Evolutionary conservation across 2,329 filamentous ascomycete species (phyloP), one percentile per base, ranked within the genome.

Genomic region (Sclerotinia subarctica): DNA sequence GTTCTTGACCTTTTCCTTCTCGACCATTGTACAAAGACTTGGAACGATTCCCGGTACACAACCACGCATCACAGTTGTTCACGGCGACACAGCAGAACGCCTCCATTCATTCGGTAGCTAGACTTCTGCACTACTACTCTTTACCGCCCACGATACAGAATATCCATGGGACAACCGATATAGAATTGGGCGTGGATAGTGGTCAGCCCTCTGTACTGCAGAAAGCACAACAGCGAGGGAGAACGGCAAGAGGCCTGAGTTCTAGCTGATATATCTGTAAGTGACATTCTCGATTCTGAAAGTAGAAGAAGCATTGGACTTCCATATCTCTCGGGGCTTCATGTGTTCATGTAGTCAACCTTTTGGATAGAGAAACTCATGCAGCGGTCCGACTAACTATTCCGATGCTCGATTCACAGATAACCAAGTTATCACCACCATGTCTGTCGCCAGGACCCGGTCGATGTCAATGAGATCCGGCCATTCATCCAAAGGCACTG

Each of bases 401-500:
- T 56, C 65, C 70, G 58, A 68, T 71, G 66, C 69, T 71, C 42
- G 32, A 58, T 59, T 42, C 53, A 47, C 53, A 66, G 64, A 69
- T 68, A 68, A 67, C 56, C 69, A 70, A 74, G 73, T 76, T 71
- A 74, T 71, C 72, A 68, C 72, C 68, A 69, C 70, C 71, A 66
- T 70, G 64, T 79, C 78, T 76, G 75, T 78, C 80, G 79, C 78
- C 79, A 85, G 85, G 80, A 85, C 86, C 78, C 85, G 84, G 78
- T 85, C 86, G 74, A 79, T 83, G 71, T 86, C 86, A 68, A 83
- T 85, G 77, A 85, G 84, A 74, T 86, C 86, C 52, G 84, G 82
- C 70, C 84, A 84, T 49, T 85, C 83, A 62, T 73, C 74, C 57
- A 74, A 72, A 54, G 81, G 81, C 65, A 80, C 79, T 69, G 74